Evolutionary conservation across 495 filamentous ascomycete genomes (phyloP).

Genomic region (Platismatia glauca): DNA sequence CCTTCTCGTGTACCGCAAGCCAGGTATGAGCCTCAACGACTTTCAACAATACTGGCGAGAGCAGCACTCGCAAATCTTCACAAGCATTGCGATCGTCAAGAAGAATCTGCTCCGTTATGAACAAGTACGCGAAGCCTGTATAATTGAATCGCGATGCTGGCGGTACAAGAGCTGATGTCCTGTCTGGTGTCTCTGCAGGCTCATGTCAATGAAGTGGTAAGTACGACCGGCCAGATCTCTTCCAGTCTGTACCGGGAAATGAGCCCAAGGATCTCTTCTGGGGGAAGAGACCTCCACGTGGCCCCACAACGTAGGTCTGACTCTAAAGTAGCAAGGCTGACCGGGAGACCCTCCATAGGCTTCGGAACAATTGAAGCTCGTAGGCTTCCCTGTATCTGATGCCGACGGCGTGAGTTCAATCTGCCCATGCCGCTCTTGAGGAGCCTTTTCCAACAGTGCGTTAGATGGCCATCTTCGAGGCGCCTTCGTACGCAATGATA

Average conservation of each 20-base stretch:
- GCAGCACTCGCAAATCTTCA: conserved; percentile 9
- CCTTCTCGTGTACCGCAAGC: conserved; percentile 13
- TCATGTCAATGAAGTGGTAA: neutral
- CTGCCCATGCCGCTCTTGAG: neutral
- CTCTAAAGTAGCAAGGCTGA: neutral
- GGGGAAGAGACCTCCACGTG: neutral
- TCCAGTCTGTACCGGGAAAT: neutral
- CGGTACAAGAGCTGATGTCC: neutral
- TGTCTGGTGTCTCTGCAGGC: neutral
- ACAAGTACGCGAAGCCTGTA: conserved; percentile 7
- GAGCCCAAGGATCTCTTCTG: neutral
- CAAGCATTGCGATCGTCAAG: conserved; percentile 8
- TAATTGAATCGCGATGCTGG: neutral
- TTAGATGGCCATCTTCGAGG: conserved; percentile 19
- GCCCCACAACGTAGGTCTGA: neutral
- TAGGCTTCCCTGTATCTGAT: conserved; percentile 6
- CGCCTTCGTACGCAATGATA: conserved; percentile 7
- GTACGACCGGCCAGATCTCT: neutral
- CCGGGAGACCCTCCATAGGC: neutral
- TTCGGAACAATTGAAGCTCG: neutral
- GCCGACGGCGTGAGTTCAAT: neutral
- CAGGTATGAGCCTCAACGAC: conserved; percentile 17
- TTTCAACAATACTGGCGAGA: conserved; percentile 14
- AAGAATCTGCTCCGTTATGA: conserved; percentile 15
- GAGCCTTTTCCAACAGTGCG: neutral